These are phyloP conservation scores for Moricandia moricandioides DNA, from an alignment of 345 rosid species.

Conservation along the genomic window DNA sequence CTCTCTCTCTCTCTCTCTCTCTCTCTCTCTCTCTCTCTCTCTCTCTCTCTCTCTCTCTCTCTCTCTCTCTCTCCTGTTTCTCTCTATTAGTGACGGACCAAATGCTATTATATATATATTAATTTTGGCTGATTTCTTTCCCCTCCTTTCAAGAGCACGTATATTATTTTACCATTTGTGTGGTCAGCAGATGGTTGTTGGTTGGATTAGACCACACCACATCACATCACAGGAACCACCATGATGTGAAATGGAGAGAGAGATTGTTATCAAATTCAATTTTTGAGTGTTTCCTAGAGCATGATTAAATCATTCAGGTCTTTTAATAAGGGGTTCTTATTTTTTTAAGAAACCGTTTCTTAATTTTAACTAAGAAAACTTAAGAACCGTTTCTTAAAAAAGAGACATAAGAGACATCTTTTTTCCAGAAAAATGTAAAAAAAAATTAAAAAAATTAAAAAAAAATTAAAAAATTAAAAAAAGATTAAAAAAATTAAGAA, in stretches of 20 bases:
- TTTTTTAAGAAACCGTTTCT: too few species aligned
- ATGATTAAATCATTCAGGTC: too few species aligned
- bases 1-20: neutral
- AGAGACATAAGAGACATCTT: too few species aligned
- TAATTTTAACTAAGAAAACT: too few species aligned
- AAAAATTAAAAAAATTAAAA: too few species aligned
- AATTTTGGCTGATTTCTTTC: neutral
- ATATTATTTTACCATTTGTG: conserved; percentile 7
- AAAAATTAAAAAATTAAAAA: too few species aligned
- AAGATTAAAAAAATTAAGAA: too few species aligned
- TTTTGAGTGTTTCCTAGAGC: too few species aligned
- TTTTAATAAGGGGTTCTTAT: too few species aligned
- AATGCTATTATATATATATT: neutral
- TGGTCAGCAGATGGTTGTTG: neutral
- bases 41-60: neutral
- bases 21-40: neutral
- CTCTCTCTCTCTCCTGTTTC: neutral
- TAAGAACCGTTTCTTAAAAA: too few species aligned
- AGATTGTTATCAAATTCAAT: neutral
- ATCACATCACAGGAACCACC: neutral
- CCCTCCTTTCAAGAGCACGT: neutral
- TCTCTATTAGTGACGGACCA: neutral
- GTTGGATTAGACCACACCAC: neutral
- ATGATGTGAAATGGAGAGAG: neutral
- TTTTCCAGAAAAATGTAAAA: too few species aligned